Base-by-base conservation (phyloP, 192 early-diverging fungal genomes). In the Thamnidium elegans region DNA sequence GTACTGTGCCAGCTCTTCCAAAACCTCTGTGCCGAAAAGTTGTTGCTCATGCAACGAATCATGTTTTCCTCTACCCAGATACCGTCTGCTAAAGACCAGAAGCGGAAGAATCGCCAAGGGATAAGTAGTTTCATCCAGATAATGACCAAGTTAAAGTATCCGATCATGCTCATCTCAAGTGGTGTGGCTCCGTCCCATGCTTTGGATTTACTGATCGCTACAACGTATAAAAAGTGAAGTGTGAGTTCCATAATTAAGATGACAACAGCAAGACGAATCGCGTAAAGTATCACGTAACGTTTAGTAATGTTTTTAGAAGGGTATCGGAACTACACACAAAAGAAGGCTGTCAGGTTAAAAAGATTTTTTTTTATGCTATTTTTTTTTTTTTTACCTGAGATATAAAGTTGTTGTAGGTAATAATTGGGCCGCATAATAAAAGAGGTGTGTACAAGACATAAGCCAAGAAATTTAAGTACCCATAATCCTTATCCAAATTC, bases 1-100 rank as follows among this genome's bases (percentile, higher is more conserved):
- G 87, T 91, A 61, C 91, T 82, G 73, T 99, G 97, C 97, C 97
- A 99, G 64, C 88, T 88, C 53, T 91, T 83, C 97, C 97, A 99
- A 75, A 99, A 99, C 58, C 88, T 87, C 50, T 90, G 84, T 13
- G 90, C 82, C 17, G 93, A 95, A 77, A 96, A 99, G 76, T 98
- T 95, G 80, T 96, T 94, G 71, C 81, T 85, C 87, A 98, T 96
- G 70, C 95, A 99, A 5, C 95, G 87, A 3, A 88, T 85, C 94
- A 99, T 98, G 72, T 99, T 99, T 69, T 99, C 97, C 9, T 86
- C 77, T 1, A 88, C 86, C 44, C 91, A 89, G 30, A 99, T 77
- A 6, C 93, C 92, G 71, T 99, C 97, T n/a, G 81, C 72, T 74
- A 98, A 73, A 0, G 93, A 94, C 97, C 97, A 99, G 54, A 98